These are phyloP conservation scores for Trichosporon sp. DNA, from an alignment of 1,284 basidiomycete species.

Conservation along the genomic window DNA sequence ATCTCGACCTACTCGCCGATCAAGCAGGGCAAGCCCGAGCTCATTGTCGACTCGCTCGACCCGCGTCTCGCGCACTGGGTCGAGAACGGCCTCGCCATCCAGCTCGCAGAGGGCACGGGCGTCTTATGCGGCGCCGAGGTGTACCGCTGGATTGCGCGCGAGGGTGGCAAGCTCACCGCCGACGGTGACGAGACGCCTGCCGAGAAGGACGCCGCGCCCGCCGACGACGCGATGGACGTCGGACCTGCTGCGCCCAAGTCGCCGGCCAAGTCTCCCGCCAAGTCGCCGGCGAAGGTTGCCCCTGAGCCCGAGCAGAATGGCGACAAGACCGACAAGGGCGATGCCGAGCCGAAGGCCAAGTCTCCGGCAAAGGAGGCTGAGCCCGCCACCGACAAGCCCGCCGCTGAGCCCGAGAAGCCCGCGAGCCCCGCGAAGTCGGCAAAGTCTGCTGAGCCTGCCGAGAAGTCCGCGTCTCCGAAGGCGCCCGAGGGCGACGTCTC, in stretches of 20 bases:
- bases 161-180: neutral
- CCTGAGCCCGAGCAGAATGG: constrained; percentile 6
- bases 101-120: constrained; percentile 8
- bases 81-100: constrained; percentile 12
- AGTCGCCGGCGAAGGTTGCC: neutral
- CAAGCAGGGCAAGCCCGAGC: neutral
- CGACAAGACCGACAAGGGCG: constrained; percentile 15
- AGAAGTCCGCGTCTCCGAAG: neutral
- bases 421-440: neutral
- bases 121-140: constrained; percentile 4
- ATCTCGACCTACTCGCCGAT: neutral
- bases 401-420: neutral
- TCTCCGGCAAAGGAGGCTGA: neutral
- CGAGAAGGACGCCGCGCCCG: neutral
- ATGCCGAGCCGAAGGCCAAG: neutral
- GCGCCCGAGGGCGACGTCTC: neutral
- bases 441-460: neutral
- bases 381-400: neutral
- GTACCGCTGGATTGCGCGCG: constrained; percentile 12
- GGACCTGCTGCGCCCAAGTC: neutral
- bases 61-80: constrained; percentile 11
- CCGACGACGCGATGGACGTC: constrained; percentile 1
- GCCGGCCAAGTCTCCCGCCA: neutral
- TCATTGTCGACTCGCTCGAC: constrained; percentile 7
- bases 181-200: neutral